Conservation (phyloP, 176 grass and related monocot species). For the Cymbopogon citratus region DNA sequence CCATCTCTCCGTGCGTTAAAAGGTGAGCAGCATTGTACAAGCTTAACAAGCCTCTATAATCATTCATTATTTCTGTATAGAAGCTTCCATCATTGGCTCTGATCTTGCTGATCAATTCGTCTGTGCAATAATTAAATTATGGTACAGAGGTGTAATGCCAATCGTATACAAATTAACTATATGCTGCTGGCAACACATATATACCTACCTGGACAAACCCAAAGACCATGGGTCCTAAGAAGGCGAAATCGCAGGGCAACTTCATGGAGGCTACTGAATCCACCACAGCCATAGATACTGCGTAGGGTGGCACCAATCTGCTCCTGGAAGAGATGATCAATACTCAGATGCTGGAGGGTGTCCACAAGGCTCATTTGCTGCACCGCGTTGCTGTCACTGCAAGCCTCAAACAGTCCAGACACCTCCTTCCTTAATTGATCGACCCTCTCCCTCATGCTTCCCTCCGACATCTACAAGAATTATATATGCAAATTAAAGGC, state of each 20-base stretch:
- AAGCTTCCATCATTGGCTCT: conserved; percentile 3
- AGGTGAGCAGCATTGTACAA: conserved; percentile 28
- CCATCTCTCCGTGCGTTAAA: neutral
- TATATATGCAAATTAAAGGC: neutral
- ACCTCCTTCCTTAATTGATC: neutral
- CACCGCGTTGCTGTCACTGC: neutral
- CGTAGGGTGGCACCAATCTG: neutral
- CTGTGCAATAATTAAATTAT: neutral
- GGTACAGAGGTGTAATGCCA: neutral
- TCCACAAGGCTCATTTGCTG: neutral
- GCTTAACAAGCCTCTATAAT: conserved; percentile 15
- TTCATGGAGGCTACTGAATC: neutral
- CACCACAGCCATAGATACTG: neutral
- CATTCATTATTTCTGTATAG: neutral
- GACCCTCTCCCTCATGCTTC: neutral
- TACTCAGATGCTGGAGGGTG: neutral
- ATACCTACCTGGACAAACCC: conserved; percentile 6
- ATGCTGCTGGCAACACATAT: neutral
- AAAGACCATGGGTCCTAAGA: neutral
- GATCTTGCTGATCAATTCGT: neutral
- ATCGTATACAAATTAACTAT: neutral
- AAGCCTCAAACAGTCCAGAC: neutral
- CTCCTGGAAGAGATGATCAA: neutral
- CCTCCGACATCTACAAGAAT: neutral
- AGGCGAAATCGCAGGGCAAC: neutral